Evolutionary conservation across 495 filamentous ascomycete genomes (phyloP), one percentile per base, ranked within the genome.

Genomic region (Penicillium dipodomyicola): DNA sequence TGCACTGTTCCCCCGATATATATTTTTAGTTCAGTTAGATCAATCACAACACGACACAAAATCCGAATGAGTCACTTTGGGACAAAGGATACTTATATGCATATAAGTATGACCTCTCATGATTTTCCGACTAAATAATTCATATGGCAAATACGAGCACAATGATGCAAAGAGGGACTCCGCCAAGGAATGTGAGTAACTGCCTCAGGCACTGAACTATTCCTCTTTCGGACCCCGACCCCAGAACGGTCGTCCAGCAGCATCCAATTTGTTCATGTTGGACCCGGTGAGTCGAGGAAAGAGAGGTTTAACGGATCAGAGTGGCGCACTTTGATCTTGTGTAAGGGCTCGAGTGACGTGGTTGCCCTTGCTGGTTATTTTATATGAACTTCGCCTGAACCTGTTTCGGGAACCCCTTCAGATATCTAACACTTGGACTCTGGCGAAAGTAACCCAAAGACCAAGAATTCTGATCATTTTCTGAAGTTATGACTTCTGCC

Each of bases 181-280:
- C 20, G 19, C 27, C 23, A 23, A 57, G 29, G 39, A 56, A 49
- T 23, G 33, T 19, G 7, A 19, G 22, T 35, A 5, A n/a, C 3
- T 27, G 46, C 41, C 53, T 57, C 30, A 49, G 59, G 52, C 32
- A 30, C 22, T 23, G 43, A 27, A 43, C 63, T 62, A 65, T 62
- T 65, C 71, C 71, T 20, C 32, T 63, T 73, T 60, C 10, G 67
- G 71, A 66, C 57, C 71, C 71, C 71, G 71, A 69, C 61, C 42
- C n/a, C 25, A 25, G 32, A 17, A 45, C 17, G 25, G 35, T 19
- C 14, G 23, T 30, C 49, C 2, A 40, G 23, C 19, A 32, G 15
- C 20, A 37, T 45, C 17, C 0, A 37, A 22, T 54, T 35, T 19
- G 23, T 46, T 8, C 4, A 1, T 7, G 15, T 46, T n/a, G 32